Conservation (phyloP, 345 rosid species). For the Geranium rotundifolium region DNA sequence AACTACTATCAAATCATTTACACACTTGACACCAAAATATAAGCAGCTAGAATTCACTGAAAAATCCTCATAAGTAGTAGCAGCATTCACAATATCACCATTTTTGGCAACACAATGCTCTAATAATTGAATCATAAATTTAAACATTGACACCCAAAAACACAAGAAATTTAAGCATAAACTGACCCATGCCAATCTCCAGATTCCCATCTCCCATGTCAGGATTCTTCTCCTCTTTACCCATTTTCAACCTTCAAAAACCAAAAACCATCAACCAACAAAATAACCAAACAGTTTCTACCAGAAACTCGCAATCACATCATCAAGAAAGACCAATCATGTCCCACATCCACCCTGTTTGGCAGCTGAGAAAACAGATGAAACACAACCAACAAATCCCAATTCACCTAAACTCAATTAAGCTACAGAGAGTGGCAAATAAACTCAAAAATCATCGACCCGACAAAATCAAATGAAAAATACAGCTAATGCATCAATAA, state of each 20-base stretch:
- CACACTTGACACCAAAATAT: background rate
- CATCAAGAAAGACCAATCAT: background rate
- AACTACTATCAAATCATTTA: too few relatives aligned
- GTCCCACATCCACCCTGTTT: background rate
- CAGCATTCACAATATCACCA: too few relatives aligned
- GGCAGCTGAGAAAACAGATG: background rate
- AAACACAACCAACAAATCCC: background rate
- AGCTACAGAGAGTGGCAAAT: background rate
- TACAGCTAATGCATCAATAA: background rate
- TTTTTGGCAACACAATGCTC: background rate
- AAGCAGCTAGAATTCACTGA: background rate
- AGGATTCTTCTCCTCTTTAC: slow-evolving; percentile 33
- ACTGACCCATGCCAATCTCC: slow-evolving; percentile 87
- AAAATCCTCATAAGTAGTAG: background rate
- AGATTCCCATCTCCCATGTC: slow-evolving; percentile 62
- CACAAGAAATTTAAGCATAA: too few relatives aligned
- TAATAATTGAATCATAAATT: background rate
- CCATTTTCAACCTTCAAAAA: slow-evolving; percentile 34
- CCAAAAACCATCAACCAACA: background rate
- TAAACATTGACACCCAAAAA: background rate
- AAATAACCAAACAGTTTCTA: too few relatives aligned
- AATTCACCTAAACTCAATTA: background rate
- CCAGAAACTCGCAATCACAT: too few relatives aligned
- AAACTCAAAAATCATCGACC: background rate
- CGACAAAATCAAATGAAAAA: background rate